These are phyloP conservation scores for Neofusicoccum laricinum DNA, from an alignment of 2,329 filamentous ascomycete species.

Conservation along the genomic window DNA sequence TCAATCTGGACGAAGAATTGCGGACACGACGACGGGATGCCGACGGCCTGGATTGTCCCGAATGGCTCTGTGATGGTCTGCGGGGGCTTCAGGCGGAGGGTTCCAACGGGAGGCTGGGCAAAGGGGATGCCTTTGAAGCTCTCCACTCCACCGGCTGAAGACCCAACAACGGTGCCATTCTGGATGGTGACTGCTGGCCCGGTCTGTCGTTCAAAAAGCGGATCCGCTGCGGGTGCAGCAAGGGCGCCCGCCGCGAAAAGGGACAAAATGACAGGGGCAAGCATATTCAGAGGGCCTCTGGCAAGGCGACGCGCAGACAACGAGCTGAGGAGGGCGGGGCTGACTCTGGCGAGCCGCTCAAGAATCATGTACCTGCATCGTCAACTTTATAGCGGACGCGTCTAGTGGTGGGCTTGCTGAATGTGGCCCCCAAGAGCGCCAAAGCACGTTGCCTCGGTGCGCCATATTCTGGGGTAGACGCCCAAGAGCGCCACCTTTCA, in stretches of 20 bases:
- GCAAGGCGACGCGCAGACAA: neutral
- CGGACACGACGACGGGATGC: slow-evolving; percentile 60
- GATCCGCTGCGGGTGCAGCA: neutral
- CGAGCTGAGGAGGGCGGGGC: neutral
- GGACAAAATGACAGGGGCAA: neutral
- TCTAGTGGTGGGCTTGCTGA: neutral
- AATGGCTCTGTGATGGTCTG: slow-evolving; percentile 39
- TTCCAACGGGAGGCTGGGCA: slow-evolving; percentile 12
- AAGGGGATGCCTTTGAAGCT: slow-evolving; percentile 28
- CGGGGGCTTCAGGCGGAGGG: slow-evolving; percentile 10
- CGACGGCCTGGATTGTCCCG: slow-evolving; percentile 61
- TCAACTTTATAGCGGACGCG: neutral
- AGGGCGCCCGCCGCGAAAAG: neutral
- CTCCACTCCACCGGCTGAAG: slow-evolving; percentile 52
- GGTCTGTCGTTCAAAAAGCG: neutral
- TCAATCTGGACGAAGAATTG: slow-evolving; percentile 38
- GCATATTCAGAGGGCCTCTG: neutral
- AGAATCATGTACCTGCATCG: neutral
- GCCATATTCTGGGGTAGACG: neutral
- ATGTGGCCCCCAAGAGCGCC: neutral
- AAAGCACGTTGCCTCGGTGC: neutral
- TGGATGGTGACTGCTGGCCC: slow-evolving; percentile 54
- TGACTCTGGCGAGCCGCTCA: neutral
- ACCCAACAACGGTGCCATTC: slow-evolving; percentile 57
- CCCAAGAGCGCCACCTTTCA: neutral